Base-by-base conservation (phyloP, 139 green algal genomes). In the Picochlorum sp. region DNA sequence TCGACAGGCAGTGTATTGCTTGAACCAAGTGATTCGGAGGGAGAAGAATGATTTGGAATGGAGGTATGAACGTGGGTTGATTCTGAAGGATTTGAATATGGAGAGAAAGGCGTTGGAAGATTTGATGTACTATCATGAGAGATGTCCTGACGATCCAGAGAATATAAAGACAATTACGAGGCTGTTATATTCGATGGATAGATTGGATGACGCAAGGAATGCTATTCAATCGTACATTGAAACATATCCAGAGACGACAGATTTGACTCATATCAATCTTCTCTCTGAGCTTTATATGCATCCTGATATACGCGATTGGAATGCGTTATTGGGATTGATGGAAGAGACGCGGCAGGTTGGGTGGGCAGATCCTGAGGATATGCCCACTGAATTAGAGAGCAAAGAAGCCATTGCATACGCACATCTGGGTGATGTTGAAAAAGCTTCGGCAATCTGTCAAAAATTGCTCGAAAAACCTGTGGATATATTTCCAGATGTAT, bases 221-320 rank as follows among this genome's bases (percentile, higher is more conserved):
- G 66, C 77, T 50, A 64, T 91, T 44, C 71, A 84, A 70, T 38
- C 45, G 4, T 69, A 86, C 69, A 68, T 85, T 56, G 41, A 57
- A 23, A 24, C 67, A 28, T 64, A 83, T 66, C 76, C 82, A 3
- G 41, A 54, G 4, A 56, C 55, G 47, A 63, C 62, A 7, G 85
- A 96, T 67, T 70, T 95, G 6, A 91, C 84, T 16, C 74, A 86
- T 55, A 72, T 95, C 71, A 96, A 96, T 84, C 88, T 96, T 31
- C 68, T 96, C 50, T 74, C 82, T 2, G 89, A 96, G 77, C 77
- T 95, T 30, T 84, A 86, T 31, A n/a, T 49, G 26, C 15, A 21
- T 66, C 83, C 87, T 57, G 78, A 84, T 49, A 24, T 54, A 2
- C 69, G 59, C 14, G 20, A 57, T 18, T 87, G 65, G 61, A 56